Evolutionary conservation across 164 flowering plant genomes (phyloP).

Genomic region (Dillenia turbinata): DNA sequence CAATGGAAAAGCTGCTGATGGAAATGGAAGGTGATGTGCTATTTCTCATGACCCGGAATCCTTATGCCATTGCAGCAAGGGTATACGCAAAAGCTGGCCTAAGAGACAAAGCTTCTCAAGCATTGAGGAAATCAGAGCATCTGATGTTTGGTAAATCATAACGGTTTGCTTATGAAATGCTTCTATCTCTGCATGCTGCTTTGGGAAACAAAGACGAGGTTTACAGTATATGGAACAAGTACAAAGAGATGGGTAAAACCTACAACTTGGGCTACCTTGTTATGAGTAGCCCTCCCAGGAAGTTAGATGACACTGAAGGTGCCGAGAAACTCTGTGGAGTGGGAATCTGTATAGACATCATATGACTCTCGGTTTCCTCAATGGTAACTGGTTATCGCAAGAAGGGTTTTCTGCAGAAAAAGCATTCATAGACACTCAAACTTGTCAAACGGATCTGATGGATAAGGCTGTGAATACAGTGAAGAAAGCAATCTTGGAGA

Average conservation of each 20-base stretch:
- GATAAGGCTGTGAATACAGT: slow-evolving; percentile 25
- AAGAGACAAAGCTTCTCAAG: slow-evolving; percentile 17
- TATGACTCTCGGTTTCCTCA: slow-evolving; percentile 24
- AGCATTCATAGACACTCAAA: slow-evolving; percentile 11
- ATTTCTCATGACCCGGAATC: slow-evolving; percentile 17
- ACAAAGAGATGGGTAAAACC: neutral
- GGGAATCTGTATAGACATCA: slow-evolving; percentile 18
- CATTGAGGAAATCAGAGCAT: slow-evolving; percentile 28
- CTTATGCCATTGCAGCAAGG: slow-evolving; percentile 25
- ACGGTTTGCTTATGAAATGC: slow-evolving; percentile 12
- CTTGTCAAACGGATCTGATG: slow-evolving; percentile 15
- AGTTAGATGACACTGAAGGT: slow-evolving; percentile 36
- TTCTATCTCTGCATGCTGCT: slow-evolving; percentile 24
- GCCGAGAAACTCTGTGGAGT: slow-evolving; percentile 32
- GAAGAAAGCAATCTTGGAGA: slow-evolving; percentile 19
- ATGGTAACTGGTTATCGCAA: slow-evolving; percentile 28
- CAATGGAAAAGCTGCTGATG: slow-evolving; percentile 34
- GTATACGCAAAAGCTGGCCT: slow-evolving; percentile 30
- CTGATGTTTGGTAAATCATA: neutral
- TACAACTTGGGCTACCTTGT: slow-evolving; percentile 16
- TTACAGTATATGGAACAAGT: slow-evolving; percentile 32
- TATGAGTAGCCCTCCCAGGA: slow-evolving; percentile 28
- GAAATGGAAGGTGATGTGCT: slow-evolving; percentile 26
- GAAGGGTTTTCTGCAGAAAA: slow-evolving; percentile 30
- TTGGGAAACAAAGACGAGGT: slow-evolving; percentile 33